These are phyloP conservation scores for Alternaria novae-zelandiae DNA, from an alignment of 2,329 filamentous ascomycete genomes.

Conservation along the genomic window DNA sequence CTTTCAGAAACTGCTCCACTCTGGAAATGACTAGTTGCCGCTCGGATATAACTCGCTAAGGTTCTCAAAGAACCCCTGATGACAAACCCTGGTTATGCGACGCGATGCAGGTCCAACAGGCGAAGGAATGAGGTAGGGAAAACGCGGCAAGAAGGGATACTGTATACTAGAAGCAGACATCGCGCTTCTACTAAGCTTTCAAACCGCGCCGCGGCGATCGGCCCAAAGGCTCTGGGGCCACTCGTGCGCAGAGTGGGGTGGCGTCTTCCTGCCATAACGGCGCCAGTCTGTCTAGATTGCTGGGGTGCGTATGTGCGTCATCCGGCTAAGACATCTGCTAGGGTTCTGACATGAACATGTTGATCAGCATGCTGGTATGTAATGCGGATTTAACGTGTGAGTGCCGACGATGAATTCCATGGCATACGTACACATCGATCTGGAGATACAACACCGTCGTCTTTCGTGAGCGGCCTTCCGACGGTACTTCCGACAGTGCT, in stretches of 20 bases:
- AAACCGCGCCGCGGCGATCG: neutral
- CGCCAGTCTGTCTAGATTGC: neutral
- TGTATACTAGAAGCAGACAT: neutral
- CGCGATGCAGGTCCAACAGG: neutral
- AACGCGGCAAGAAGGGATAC: neutral
- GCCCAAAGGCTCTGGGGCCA: neutral
- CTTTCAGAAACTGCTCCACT: conserved; percentile 4
- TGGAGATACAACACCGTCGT: neutral
- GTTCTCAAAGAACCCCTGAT: conserved; percentile 4
- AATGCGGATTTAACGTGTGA: neutral
- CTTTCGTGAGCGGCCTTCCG: neutral
- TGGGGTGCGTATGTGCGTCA: conserved; percentile 10
- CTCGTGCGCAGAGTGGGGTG: conserved; percentile 8
- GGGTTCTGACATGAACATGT: neutral
- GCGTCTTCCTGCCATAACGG: conserved; percentile 1
- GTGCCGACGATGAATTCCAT: neutral
- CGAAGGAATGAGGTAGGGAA: neutral
- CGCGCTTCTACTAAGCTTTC: neutral
- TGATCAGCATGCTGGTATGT: neutral
- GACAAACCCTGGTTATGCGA: conserved; percentile 8
- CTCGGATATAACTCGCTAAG: conserved; percentile 21
- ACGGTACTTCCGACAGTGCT: neutral
- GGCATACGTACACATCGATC: neutral
- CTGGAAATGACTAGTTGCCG: neutral
- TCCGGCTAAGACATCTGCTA: conserved; percentile 5